Percentiles rank a stretch among this genome's conserved stretches.
These are phyloP conservation scores for Selaginella tamariscina DNA, from an alignment of 75 land plant species.

Conservation along the genomic window DNA sequence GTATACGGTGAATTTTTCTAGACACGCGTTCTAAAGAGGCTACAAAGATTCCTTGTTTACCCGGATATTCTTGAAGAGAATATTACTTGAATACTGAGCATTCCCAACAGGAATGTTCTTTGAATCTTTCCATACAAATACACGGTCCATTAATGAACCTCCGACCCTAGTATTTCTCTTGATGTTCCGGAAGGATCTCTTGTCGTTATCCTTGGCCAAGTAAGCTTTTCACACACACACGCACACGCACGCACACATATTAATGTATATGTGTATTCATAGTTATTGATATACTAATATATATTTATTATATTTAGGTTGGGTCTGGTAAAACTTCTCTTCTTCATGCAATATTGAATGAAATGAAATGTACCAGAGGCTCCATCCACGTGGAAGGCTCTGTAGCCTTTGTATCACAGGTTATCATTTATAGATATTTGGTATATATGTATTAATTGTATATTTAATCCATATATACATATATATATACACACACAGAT, in stretches of 20 bases:
- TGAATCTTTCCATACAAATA: neutral
- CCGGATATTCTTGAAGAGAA: neutral
- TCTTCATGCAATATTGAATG: constrained; percentile 55
- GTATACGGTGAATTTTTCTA: too few species aligned
- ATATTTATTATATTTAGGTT: constrained; percentile 22
- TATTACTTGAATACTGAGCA: neutral
- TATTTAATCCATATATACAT: neutral
- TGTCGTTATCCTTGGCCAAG: constrained; percentile 46
- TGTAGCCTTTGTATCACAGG: constrained; percentile 67
- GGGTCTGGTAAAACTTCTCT: constrained; percentile 86
- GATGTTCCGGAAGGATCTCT: too few species aligned
- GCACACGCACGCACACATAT: neutral
- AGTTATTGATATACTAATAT: neutral
- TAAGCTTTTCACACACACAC: neutral
- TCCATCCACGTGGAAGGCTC: constrained; percentile 10
- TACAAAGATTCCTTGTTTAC: neutral
- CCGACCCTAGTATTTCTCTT: too few species aligned
- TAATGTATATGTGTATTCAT: constrained; percentile 6
- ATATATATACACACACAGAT: neutral
- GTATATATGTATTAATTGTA: neutral
- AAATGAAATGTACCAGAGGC: constrained; percentile 38
- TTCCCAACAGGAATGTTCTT: neutral
- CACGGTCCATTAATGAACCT: constrained; percentile 30
- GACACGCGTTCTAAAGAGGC: neutral
- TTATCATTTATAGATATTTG: constrained; percentile 11